A percentile compares a stretch with the other conserved stretches of the same genome.
Evolutionary conservation across 306 rosid genomes (phyloP).

Genomic region (Malus fusca): DNA sequence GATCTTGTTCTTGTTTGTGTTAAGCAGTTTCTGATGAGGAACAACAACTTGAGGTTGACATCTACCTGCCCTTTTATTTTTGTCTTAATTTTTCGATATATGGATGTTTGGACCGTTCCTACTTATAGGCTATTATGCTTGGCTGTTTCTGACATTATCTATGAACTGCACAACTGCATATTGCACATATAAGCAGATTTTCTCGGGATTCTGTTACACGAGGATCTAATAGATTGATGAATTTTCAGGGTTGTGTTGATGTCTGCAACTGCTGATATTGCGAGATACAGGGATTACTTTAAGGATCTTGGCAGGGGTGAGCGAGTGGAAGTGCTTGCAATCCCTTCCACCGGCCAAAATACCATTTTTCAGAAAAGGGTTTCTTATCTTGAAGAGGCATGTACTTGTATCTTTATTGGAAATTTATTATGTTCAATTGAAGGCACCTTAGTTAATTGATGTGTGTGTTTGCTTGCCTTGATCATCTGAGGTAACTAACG

Average conservation of each 20-base stretch:
- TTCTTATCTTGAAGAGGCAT: constrained; percentile 77
- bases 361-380: constrained; percentile 49
- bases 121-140: neutral
- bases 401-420: neutral
- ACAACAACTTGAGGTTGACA: constrained; percentile 63
- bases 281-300: constrained; percentile 75
- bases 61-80: neutral
- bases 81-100: neutral
- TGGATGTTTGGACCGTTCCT: neutral
- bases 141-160: neutral
- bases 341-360: constrained; percentile 52
- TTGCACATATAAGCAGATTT: neutral
- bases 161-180: neutral
- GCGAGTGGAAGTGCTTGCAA: constrained; percentile 85
- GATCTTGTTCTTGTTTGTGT: constrained; percentile 86
- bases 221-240: constrained; percentile 21
- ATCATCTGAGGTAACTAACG: neutral
- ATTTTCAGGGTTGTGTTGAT: constrained; percentile 76
- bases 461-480: constrained; percentile 4
- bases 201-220: constrained; percentile 4
- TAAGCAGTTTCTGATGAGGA: constrained; percentile 73
- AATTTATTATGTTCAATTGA: neutral
- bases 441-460: neutral
- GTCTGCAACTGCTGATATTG: constrained; percentile 91
- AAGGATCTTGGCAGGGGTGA: constrained; percentile 79